Evolutionary conservation across 805 yeast species (phyloP), one percentile per base, ranked within the genome.

Genomic region (Spencermartinsiella europaea): DNA sequence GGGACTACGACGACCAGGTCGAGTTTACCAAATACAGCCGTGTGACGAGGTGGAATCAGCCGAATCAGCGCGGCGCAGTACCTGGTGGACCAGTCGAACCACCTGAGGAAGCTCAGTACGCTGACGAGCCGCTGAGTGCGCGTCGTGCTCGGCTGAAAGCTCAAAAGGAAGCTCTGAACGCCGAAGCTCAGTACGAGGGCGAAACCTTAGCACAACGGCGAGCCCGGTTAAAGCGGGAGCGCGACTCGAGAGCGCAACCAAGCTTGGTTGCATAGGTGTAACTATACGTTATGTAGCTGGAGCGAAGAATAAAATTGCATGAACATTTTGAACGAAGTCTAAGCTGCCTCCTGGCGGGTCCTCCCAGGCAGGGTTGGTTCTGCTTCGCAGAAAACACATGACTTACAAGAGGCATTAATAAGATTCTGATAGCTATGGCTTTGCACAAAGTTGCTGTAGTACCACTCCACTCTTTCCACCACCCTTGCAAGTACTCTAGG

Each of bases 41-140:
- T 4, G 21, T 46, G 42, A 10, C 45, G 12, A 17, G 21, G n/a
- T n/a, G n/a, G n/a, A n/a, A n/a, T n/a, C n/a, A n/a, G n/a, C n/a
- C n/a, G n/a, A n/a, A 20, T 15, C 19, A 5, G 16, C 21, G 34
- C 38, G 22, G 33, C 22, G 33, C 25, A 35, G 45, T 20, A 19
- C 3, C 42, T 16, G 17, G 22, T 20, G 5, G 15, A 8, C 22
- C 19, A 10, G 33, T 20, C 22, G 31, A 16, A 8, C 5, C 21
- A 22, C 12, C 20, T 8, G 38, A 12, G 14, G 39, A 45, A 5
- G 56, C 53, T 17, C 56, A 50, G 4, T 53, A 53, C 17, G 50
- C 52, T 8, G 47, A 49, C 20, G 67, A 64, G 52, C 52, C 66
- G 8, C 53, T 64, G 36, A 59, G 60, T 2, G 57, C 58, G 22